These are phyloP conservation scores for Plectosphaerella cucumerina DNA, from an alignment of 2,329 filamentous ascomycete species.

Conservation along the genomic window DNA sequence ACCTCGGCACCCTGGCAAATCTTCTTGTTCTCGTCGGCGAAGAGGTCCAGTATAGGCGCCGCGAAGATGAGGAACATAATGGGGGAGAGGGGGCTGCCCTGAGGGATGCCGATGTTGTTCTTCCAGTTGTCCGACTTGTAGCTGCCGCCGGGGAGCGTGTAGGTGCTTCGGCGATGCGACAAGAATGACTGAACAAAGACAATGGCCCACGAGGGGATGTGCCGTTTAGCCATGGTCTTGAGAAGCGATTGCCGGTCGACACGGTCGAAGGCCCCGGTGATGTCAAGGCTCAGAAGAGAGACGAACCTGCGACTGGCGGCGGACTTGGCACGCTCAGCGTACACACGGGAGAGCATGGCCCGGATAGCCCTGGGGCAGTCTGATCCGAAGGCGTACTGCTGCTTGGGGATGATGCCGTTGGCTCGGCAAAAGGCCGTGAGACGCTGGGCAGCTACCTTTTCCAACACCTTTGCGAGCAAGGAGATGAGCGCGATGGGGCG, in stretches of 20 bases:
- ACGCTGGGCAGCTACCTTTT: background rate
- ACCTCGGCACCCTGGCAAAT: background rate
- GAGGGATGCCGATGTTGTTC: slow-evolving; percentile 4
- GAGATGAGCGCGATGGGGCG: background rate
- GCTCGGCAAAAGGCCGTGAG: background rate
- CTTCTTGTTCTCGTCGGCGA: background rate
- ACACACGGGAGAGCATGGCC: background rate
- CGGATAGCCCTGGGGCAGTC: slow-evolving; percentile 7
- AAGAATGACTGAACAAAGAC: slow-evolving; percentile 1
- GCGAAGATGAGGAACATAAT: slow-evolving; percentile 6
- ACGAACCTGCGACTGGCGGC: background rate
- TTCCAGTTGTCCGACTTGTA: background rate
- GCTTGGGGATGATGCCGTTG: background rate
- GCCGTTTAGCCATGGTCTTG: background rate
- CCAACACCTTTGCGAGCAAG: background rate
- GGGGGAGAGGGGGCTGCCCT: slow-evolving; percentile 4
- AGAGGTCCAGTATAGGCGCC: background rate
- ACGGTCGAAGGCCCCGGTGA: slow-evolving; percentile 3
- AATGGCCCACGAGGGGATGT: background rate
- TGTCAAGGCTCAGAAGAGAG: background rate
- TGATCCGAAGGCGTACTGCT: slow-evolving; percentile 2
- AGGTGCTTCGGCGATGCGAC: background rate
- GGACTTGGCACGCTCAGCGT: too few relatives aligned
- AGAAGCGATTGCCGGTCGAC: background rate
- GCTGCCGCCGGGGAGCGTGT: background rate